Evolutionary conservation across 352 stramenopile genomes (phyloP), one percentile per base, ranked within the genome.

Genomic region (Globisporangium mamillatum): DNA sequence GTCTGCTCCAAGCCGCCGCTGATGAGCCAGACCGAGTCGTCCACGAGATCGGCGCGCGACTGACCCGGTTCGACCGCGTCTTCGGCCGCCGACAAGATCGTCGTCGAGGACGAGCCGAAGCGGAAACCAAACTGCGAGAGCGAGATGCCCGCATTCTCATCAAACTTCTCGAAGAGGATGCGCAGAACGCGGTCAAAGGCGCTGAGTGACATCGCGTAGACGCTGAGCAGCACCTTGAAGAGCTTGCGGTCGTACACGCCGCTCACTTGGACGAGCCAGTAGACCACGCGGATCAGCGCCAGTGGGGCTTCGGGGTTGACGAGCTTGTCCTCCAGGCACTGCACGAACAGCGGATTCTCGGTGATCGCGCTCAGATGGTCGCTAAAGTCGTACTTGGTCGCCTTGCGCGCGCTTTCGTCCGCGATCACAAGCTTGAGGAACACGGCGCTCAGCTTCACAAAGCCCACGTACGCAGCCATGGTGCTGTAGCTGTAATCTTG

Each of bases 181-280:
- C 86, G 80, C 25, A 94, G 48, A 29, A 78, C 63, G 12, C 85
- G 76, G 68, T 95, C 88, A 9, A 84, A 72, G 0, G 71, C 54
- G 27, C 80, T 89, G 0, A 94, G 69, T 41, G 86, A 92, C 74
- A 93, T 89, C 16, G 73, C 79, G 71, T 95, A 95, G 5, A 75
- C 63, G 24, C 72, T 75, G 7, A 95, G 78, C 29, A 95, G 66
- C 22, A 76, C 70, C 66, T 88, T 73, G 62, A 91, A 89, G 29
- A 93, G 66, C 48, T 74, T 68, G 9, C 77, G 75, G 25, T 72
- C 71, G 57, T 90, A 90, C n/a, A 78, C 72, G 2, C 58, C 60
- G 4, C 77, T 79, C 22, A 76, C 71, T 29, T 76, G 72, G 48
- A 81, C 61, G n/a, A 91, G 68, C 53, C 60, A 72, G 16, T 74